phyloP scores from a whole-genome alignment of 2,329 filamentous ascomycete species.

The Aureobasidium sp. region DNA sequence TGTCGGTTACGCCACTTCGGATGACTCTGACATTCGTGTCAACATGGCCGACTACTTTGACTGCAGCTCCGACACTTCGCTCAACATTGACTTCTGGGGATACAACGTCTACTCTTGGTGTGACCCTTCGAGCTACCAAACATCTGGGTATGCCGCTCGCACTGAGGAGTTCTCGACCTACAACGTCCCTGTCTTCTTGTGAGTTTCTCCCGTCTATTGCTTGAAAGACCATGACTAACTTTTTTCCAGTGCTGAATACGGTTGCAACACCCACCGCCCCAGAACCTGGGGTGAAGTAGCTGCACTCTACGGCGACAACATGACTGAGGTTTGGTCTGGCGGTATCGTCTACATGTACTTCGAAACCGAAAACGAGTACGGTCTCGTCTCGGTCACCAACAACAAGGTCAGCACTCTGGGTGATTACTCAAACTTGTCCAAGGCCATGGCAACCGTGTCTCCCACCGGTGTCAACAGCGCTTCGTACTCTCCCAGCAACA shows the following conservation, averaged over 20 bases:
- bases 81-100: constrained; percentile 91
- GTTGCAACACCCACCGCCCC: constrained; percentile 70
- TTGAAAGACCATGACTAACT: neutral
- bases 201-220: constrained; percentile 29
- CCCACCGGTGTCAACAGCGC: constrained; percentile 60
- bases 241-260: constrained; percentile 62
- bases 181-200: constrained; percentile 90
- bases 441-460: constrained; percentile 59
- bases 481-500: constrained; percentile 69
- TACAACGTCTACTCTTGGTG: constrained; percentile 99
- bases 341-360: constrained; percentile 99
- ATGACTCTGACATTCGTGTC: constrained; percentile 74
- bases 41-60: constrained; percentile 90
- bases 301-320: constrained; percentile 70
- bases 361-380: constrained; percentile 84
- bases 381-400: constrained; percentile 59
- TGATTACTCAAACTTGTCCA: constrained; percentile 68
- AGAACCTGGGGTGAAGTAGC: constrained; percentile 81
- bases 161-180: constrained; percentile 83
- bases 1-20: constrained; percentile 94
- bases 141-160: constrained; percentile 75
- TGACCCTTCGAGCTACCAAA: constrained; percentile 67
- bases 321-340: constrained; percentile 84
- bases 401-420: constrained; percentile 55
- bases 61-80: constrained; percentile 58